Percentiles rank a stretch among this genome's conserved stretches.
Conservation (phyloP, 108 stramenopile genomes). For the Pseudonitzschia multistriata region DNA sequence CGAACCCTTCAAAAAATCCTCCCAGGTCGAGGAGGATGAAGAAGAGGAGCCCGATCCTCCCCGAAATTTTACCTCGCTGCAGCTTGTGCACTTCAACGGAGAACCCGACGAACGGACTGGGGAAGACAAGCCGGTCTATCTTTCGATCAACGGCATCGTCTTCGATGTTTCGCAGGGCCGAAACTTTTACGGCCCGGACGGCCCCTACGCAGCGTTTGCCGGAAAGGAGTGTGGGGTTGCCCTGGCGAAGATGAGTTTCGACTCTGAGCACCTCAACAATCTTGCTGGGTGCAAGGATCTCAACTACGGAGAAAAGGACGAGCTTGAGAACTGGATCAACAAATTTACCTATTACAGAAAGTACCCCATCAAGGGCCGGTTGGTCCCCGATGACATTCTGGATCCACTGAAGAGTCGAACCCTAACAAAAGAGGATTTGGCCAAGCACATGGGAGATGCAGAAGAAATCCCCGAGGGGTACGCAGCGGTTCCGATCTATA, state of each 20-base stretch:
- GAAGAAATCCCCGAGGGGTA: constrained; percentile 68
- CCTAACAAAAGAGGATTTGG: constrained; percentile 66
- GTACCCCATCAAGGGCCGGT: constrained; percentile 88
- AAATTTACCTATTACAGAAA: constrained; percentile 89
- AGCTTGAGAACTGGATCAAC: constrained; percentile 88
- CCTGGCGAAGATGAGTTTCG: constrained; percentile 93
- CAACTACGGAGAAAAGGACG: constrained; percentile 73
- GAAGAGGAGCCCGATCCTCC: constrained; percentile 64
- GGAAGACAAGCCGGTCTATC: constrained; percentile 87
- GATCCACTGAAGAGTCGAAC: constrained; percentile 51
- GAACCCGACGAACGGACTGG: constrained; percentile 56
- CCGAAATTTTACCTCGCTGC: constrained; percentile 82
- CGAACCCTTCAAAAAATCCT: not conserved
- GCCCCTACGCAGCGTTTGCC: constrained; percentile 83
- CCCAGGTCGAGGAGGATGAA: constrained; percentile 39
- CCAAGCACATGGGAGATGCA: constrained; percentile 55
- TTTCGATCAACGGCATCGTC: constrained; percentile 86
- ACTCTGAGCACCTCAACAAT: constrained; percentile 78
- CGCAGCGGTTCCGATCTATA: constrained; percentile 77
- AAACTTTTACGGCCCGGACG: constrained; percentile 92
- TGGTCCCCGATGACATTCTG: constrained; percentile 66
- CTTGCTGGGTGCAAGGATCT: constrained; percentile 68
- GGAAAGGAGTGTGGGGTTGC: constrained; percentile 94
- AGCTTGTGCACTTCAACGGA: constrained; percentile 78
- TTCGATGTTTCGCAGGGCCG: constrained; percentile 91